A percentile compares a stretch with the other conserved stretches of the same genome.
Conservation (phyloP, 1,284 basidiomycete species). For the Papiliotrema nemorosa region DNA sequence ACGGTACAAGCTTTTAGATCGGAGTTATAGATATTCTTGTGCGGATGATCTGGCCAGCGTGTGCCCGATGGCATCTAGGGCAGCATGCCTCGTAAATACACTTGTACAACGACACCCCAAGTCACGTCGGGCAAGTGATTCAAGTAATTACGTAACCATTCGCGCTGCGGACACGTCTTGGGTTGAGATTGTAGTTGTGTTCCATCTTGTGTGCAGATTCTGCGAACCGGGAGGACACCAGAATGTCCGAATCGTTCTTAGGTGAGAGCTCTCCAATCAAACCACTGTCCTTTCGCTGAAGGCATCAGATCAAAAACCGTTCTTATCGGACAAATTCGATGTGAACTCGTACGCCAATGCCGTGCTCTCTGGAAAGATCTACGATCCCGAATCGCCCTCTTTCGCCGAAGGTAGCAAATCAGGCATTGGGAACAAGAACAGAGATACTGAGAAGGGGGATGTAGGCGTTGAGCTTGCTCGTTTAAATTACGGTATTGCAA, state of each 20-base stretch:
- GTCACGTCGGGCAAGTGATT: too few relatives aligned
- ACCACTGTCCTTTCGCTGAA: not conserved
- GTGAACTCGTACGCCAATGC: slow-evolving; percentile 84
- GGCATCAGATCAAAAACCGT: slow-evolving; percentile 45
- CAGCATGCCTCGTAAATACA: too few relatives aligned
- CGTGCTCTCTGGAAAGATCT: slow-evolving; percentile 72
- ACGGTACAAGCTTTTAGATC: too few relatives aligned
- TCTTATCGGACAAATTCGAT: slow-evolving; percentile 63
- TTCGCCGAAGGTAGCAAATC: slow-evolving; percentile 7
- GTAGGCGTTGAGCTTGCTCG: slow-evolving; percentile 79
- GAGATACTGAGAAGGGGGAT: slow-evolving; percentile 62
- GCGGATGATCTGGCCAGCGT: too few relatives aligned
- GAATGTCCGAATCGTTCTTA: slow-evolving; percentile 1
- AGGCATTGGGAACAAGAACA: slow-evolving; percentile 6
- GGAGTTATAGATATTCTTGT: too few relatives aligned
- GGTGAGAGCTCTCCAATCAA: not conserved
- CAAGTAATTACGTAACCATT: too few relatives aligned
- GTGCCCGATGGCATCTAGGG: too few relatives aligned
- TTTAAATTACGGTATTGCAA: slow-evolving; percentile 66
- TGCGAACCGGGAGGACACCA: too few relatives aligned
- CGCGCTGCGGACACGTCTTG: too few relatives aligned
- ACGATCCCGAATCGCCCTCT: slow-evolving; percentile 55
- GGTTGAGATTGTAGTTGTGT: too few relatives aligned
- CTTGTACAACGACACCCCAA: too few relatives aligned
- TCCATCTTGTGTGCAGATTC: too few relatives aligned